Evolutionary conservation across 2,329 filamentous ascomycete species (phyloP).

Genomic region (Colletotrichum euphorbiae): DNA sequence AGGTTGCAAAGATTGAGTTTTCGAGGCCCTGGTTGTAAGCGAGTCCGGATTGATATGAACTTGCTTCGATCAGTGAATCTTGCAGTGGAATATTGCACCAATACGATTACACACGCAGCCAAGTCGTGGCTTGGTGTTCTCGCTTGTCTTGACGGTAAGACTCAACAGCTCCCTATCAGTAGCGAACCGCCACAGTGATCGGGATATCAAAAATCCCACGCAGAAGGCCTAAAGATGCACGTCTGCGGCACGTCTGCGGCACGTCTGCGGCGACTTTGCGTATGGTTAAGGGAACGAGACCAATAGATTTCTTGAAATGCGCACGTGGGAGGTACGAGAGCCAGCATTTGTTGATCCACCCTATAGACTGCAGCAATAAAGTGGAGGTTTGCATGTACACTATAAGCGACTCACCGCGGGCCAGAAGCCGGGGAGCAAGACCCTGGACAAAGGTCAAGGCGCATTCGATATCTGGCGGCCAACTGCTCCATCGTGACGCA

Average conservation of each 20-base stretch:
- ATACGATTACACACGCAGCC: not conserved
- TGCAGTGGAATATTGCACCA: not conserved
- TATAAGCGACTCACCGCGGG: conserved; percentile 25
- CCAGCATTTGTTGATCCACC: conserved; percentile 33
- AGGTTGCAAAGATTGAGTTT: not conserved
- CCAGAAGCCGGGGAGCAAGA: conserved; percentile 26
- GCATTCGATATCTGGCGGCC: conserved; percentile 4
- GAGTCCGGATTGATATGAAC: not conserved
- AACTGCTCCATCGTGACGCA: conserved; percentile 13
- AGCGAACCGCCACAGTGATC: conserved; percentile 18
- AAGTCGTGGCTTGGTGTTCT: conserved; percentile 23
- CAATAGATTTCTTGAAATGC: conserved; percentile 23
- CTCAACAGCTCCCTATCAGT: conserved; percentile 22
- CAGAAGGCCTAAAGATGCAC: conserved; percentile 23
- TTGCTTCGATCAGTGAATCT: not conserved
- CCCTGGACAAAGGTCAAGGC: conserved; percentile 30
- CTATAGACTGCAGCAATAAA: not conserved
- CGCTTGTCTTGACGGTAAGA: conserved; percentile 23
- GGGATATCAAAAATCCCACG: not conserved
- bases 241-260: conserved; percentile 24
- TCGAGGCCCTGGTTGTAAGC: not conserved
- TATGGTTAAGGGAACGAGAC: not conserved
- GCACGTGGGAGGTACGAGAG: conserved; percentile 33
- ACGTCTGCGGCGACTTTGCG: conserved; percentile 9
- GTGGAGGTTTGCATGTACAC: conserved; percentile 27